Conservation (phyloP, 306 rosid species). For the Cajanus cajan region DNA sequence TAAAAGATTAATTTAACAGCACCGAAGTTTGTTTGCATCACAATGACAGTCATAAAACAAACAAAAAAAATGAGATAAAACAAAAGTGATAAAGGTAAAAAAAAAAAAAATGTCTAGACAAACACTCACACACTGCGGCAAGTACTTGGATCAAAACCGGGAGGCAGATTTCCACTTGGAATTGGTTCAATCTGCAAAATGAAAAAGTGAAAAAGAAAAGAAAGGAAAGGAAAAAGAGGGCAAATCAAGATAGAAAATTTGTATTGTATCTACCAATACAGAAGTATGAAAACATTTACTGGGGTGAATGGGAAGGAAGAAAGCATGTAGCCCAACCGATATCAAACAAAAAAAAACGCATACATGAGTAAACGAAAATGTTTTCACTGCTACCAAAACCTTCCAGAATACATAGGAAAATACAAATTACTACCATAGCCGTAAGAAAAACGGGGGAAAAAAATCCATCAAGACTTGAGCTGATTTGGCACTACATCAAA, state of each 20-base stretch:
- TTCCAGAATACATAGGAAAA: background rate
- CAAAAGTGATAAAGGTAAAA: slow-evolving; percentile 1
- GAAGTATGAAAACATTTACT: slow-evolving; percentile 16
- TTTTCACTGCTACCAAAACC: background rate
- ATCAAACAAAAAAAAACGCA: background rate
- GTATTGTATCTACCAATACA: slow-evolving; percentile 34
- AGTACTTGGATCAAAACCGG: slow-evolving; percentile 99
- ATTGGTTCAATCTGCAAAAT: slow-evolving; percentile 99
- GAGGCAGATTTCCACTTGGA: slow-evolving; percentile 99
- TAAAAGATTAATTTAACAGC: background rate
- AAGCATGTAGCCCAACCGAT: slow-evolving; percentile 22
- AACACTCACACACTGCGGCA: slow-evolving; percentile 99
- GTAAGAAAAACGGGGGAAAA: background rate
- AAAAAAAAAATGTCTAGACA: slow-evolving; percentile 48
- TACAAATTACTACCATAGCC: background rate
- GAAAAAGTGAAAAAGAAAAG: slow-evolving; percentile 50
- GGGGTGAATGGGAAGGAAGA: background rate
- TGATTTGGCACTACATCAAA: background rate
- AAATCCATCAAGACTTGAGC: background rate
- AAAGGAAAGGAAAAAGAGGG: slow-evolving; percentile 31
- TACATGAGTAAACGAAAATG: background rate
- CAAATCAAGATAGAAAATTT: slow-evolving; percentile 32
- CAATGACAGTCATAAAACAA: slow-evolving; percentile 33
- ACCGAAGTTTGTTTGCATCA: slow-evolving; percentile 27
- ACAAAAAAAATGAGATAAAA: background rate